A percentile compares a stretch with the other conserved stretches of the same genome.
These are phyloP conservation scores for Oryza longistaminata DNA, from an alignment of 176 grass and related monocot genomes.

Conservation along the genomic window DNA sequence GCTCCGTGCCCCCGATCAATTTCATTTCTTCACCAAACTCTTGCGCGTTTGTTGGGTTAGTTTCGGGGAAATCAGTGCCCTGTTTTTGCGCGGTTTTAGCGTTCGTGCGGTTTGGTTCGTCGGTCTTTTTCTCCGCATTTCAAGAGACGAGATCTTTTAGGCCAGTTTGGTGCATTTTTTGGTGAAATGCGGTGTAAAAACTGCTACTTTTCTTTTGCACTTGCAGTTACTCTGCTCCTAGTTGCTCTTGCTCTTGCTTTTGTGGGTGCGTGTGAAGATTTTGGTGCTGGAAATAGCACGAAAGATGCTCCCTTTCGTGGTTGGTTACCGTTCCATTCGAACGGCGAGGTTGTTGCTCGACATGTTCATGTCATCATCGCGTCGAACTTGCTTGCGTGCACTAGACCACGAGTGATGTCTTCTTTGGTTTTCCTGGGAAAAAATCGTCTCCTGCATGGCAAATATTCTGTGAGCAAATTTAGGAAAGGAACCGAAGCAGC, in stretches of 20 bases:
- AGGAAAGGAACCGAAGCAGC: background rate
- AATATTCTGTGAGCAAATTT: background rate
- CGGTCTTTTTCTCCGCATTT: conserved; percentile 26
- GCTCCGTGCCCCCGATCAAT: background rate
- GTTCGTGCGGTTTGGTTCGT: conserved; percentile 19
- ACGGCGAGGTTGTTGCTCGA: conserved; percentile 21
- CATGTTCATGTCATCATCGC: background rate
- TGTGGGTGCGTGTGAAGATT: background rate
- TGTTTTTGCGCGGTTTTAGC: conserved; percentile 4
- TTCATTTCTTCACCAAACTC: background rate
- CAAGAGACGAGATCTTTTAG: conserved; percentile 9
- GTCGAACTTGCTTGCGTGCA: background rate
- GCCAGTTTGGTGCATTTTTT: conserved; percentile 1
- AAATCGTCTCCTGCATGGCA: background rate
- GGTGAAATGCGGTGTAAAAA: background rate
- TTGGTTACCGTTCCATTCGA: background rate
- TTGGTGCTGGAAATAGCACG: conserved; percentile 24
- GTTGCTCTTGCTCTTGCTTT: background rate
- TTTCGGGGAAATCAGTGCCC: background rate
- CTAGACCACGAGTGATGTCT: background rate
- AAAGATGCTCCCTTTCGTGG: conserved; percentile 14
- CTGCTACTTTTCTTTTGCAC: background rate
- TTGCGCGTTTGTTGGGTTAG: conserved; percentile 12
- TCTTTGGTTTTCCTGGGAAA: background rate
- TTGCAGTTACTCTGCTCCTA: conserved; percentile 4